Evolutionary conservation across 495 filamentous ascomycete species (phyloP), one percentile per base, ranked within the genome.

Genomic region (Penicillium salamii): DNA sequence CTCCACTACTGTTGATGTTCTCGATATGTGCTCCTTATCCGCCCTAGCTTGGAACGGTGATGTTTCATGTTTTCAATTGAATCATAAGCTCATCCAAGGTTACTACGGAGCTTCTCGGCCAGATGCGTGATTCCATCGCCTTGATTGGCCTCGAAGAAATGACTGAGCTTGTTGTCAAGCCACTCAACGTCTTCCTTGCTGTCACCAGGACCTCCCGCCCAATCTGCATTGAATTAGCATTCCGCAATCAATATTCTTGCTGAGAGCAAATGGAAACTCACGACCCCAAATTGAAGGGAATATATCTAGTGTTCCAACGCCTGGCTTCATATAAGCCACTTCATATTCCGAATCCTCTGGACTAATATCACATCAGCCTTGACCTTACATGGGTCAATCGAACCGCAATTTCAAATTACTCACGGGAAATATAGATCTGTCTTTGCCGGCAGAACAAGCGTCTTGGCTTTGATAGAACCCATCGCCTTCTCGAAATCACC

Each of bases 391-490:
- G 8, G 1, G n/a, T 14, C 1, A 13, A 19, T 20, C 0, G 0
- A 23, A 3, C 14, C 1, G 5, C n/a, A n/a, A n/a, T n/a, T n/a
- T n/a, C n/a, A n/a, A n/a, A n/a, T n/a, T 21, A 69, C 82, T 69
- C 63, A 83, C 71, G 86, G 83, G 61, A 90, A 90, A 57, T 90
- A 90, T 5, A 88, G 68, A 59, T 90, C 86, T 0, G 84, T 88
- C 59, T 86, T 78, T 5, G 67, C 61, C 1, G 86, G 85, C 7
- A 88, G 55, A 7, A 88, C 81, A 20, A 89, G 62, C 0, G 78
- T 78, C 53, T 83, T 86, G 5, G 84, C 84, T 59, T 83, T 84
- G 56, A 88, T 88, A 23, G 75, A 80, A 36, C 74, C 71, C 80
- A 89, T 76, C 1, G 85, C 82, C 33, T 77, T 75, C 44, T 78